Conservation (phyloP, 352 stramenopile genomes). For the Saprolegnia diclina region DNA sequence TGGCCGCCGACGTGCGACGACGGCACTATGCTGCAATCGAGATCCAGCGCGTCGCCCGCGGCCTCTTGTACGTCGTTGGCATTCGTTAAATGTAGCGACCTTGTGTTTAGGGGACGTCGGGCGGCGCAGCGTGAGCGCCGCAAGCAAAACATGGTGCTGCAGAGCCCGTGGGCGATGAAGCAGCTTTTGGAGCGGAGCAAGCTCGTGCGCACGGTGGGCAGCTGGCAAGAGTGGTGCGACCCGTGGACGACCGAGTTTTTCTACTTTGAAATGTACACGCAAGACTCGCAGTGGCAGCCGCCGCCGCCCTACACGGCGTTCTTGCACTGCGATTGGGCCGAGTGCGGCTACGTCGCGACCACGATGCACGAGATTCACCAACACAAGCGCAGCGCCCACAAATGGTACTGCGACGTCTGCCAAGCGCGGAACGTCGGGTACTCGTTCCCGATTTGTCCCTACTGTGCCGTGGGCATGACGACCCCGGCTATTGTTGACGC, state of each 20-base stretch:
- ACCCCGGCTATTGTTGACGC: neutral
- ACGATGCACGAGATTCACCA: slow-evolving; percentile 76
- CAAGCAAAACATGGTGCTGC: slow-evolving; percentile 44
- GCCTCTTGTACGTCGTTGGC: slow-evolving; percentile 31
- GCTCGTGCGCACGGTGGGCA: slow-evolving; percentile 51
- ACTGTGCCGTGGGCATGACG: slow-evolving; percentile 35
- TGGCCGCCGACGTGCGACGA: slow-evolving; percentile 32
- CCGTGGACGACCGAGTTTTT: slow-evolving; percentile 81
- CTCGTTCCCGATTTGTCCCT: slow-evolving; percentile 59
- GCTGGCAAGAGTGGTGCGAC: slow-evolving; percentile 75
- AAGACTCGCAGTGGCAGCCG: slow-evolving; percentile 74
- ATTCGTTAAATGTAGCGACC: neutral
- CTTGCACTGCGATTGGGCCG: slow-evolving; percentile 54
- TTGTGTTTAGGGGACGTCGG: slow-evolving; percentile 5
- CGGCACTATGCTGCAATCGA: slow-evolving; percentile 47
- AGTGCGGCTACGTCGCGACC: slow-evolving; percentile 45
- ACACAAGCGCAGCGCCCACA: slow-evolving; percentile 52
- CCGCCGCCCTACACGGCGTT: slow-evolving; percentile 59
- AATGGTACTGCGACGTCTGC: slow-evolving; percentile 80
- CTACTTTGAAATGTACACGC: slow-evolving; percentile 75
- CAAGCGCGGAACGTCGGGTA: slow-evolving; percentile 47
- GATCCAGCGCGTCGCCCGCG: slow-evolving; percentile 55
- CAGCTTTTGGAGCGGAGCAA: slow-evolving; percentile 61
- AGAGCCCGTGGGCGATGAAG: slow-evolving; percentile 57
- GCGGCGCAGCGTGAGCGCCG: slow-evolving; percentile 40